Percentiles rank a stretch among this genome's conserved stretches.
Evolutionary conservation across 805 yeast genomes (phyloP).

Genomic region (Ogataea polymorpha): DNA sequence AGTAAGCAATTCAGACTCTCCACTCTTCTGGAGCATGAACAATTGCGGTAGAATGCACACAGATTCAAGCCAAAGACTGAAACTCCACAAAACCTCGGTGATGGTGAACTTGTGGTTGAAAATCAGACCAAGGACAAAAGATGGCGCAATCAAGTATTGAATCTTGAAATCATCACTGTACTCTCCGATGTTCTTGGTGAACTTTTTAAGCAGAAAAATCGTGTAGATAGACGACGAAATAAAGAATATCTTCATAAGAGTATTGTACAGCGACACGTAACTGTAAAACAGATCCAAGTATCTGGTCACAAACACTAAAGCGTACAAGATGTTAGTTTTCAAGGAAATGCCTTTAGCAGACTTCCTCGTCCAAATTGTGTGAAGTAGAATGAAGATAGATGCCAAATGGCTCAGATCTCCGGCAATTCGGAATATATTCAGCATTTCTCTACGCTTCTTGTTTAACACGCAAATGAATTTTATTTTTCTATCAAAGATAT

Average conservation of each 20-base stretch:
- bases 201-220: slow-evolving; percentile 66
- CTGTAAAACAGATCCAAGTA: slow-evolving; percentile 61
- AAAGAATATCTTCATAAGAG: slow-evolving; percentile 78
- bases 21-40: slow-evolving; percentile 83
- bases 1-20: slow-evolving; percentile 84
- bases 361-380: slow-evolving; percentile 58
- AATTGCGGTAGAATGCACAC: slow-evolving; percentile 92
- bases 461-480: slow-evolving; percentile 7
- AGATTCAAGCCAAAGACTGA: slow-evolving; percentile 88
- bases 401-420: slow-evolving; percentile 81
- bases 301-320: slow-evolving; percentile 67
- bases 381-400: slow-evolving; percentile 71
- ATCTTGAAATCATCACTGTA: slow-evolving; percentile 70
- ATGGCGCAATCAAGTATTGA: slow-evolving; percentile 64
- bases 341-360: slow-evolving; percentile 83
- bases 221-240: slow-evolving; percentile 73
- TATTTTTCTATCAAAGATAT: neutral
- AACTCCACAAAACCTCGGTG: slow-evolving; percentile 77
- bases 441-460: slow-evolving; percentile 17
- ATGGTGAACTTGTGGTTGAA: slow-evolving; percentile 64
- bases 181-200: slow-evolving; percentile 56
- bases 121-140: slow-evolving; percentile 53
- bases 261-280: slow-evolving; percentile 68
- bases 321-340: slow-evolving; percentile 83
- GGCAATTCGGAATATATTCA: slow-evolving; percentile 42